These are phyloP conservation scores for Arctium lappa DNA, from an alignment of 129 eudicot genomes.

Conservation along the genomic window DNA sequence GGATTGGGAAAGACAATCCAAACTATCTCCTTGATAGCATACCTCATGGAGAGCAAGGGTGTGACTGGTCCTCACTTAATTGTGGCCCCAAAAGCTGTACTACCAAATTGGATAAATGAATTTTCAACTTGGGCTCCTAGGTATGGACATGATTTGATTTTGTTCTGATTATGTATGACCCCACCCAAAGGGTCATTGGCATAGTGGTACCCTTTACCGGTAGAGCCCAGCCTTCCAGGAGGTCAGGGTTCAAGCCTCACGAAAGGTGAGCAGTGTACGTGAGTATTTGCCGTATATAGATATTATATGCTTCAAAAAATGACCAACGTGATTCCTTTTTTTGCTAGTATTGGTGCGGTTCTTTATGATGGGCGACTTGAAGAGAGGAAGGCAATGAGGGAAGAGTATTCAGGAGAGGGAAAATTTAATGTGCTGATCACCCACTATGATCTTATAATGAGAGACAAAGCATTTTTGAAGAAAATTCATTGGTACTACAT, in stretches of 20 bases:
- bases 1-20: slow-evolving; percentile 97
- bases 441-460: slow-evolving; percentile 92
- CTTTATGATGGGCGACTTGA: slow-evolving; percentile 93
- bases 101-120: slow-evolving; percentile 90
- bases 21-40: slow-evolving; percentile 84
- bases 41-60: slow-evolving; percentile 75
- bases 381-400: slow-evolving; percentile 84
- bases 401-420: slow-evolving; percentile 72
- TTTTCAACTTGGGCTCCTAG: slow-evolving; percentile 93
- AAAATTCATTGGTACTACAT: slow-evolving; percentile 86
- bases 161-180: not conserved
- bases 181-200: not conserved
- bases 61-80: slow-evolving; percentile 89
- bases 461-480: slow-evolving; percentile 83
- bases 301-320: not conserved
- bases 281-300: too few species aligned
- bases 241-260: not conserved
- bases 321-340: slow-evolving; percentile 13
- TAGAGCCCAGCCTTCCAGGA: not conserved
- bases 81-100: slow-evolving; percentile 93
- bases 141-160: slow-evolving; percentile 27
- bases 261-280: not conserved
- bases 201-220: not conserved
- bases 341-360: slow-evolving; percentile 63
- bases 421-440: slow-evolving; percentile 84